These are phyloP conservation scores for Fusarium caatingaense DNA, from an alignment of 2,329 filamentous ascomycete species.

Conservation along the genomic window DNA sequence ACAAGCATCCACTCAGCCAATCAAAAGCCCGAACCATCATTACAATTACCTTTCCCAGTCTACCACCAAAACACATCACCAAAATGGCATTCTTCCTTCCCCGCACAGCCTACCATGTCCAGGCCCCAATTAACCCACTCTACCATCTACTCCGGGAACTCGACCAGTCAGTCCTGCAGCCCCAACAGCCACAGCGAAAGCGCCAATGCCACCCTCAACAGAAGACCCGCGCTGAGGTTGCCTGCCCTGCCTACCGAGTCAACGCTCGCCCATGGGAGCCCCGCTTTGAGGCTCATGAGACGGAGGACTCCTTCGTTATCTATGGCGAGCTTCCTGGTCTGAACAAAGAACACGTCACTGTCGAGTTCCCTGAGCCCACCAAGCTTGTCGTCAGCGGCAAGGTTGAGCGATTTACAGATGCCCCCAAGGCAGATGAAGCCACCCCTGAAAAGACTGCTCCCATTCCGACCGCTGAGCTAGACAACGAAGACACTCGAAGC, in stretches of 20 bases:
- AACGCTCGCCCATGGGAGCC: slow-evolving; percentile 16
- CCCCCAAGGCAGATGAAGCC: background rate
- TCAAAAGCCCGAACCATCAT: background rate
- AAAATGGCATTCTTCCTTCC: slow-evolving; percentile 31
- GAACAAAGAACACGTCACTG: slow-evolving; percentile 75
- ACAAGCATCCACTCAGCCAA: background rate
- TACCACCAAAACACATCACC: background rate
- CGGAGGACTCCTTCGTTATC: slow-evolving; percentile 73
- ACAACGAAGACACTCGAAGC: slow-evolving; percentile 24
- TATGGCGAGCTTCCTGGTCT: slow-evolving; percentile 81
- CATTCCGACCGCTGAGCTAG: background rate
- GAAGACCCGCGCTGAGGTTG: slow-evolving; percentile 40
- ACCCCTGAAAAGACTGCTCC: background rate
- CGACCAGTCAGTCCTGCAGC: slow-evolving; percentile 23
- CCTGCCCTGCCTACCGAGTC: background rate
- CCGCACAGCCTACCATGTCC: slow-evolving; percentile 15
- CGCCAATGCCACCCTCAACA: slow-evolving; percentile 24
- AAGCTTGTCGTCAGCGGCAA: slow-evolving; percentile 75
- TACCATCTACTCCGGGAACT: slow-evolving; percentile 19
- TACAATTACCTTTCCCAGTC: background rate
- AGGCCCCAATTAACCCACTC: slow-evolving; percentile 22
- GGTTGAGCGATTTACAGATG: slow-evolving; percentile 66
- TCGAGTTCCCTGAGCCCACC: slow-evolving; percentile 79
- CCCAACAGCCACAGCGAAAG: slow-evolving; percentile 21
- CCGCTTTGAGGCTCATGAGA: slow-evolving; percentile 13